Conservation (phyloP, 257 asterid genomes). For the Jacaranda mimosifolia region DNA sequence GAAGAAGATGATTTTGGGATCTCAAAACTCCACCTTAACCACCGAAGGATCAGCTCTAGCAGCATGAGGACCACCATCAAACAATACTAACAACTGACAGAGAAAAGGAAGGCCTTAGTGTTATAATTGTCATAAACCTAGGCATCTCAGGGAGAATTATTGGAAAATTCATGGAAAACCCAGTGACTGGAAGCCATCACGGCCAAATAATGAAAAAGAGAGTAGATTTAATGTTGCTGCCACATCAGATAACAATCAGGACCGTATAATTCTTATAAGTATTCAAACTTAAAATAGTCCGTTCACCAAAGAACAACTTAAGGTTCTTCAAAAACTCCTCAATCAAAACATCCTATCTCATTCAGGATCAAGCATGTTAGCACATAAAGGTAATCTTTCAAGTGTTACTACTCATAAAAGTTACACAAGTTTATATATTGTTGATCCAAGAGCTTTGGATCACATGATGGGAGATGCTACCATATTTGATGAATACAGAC, state of each 20-base stretch:
- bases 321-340: no score
- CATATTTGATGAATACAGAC: not conserved
- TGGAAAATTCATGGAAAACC: conserved; percentile 9
- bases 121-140: not conserved
- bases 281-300: no score
- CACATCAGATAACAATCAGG: no score
- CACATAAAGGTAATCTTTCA: not conserved
- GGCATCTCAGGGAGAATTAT: not conserved
- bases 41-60: no score
- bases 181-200: not conserved
- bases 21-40: no score
- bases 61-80: no score
- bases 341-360: no score
- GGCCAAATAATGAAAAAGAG: not conserved
- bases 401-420: not conserved
- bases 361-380: no score
- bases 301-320: not conserved
- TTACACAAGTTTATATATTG: not conserved
- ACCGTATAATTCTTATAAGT: no score
- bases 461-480: not conserved
- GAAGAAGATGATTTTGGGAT: not conserved
- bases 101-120: not conserved
- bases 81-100: no score
- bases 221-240: not conserved
- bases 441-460: not conserved